Evolutionary conservation across 208 protist species (phyloP).

Genomic region (Crithidia acanthocephali): DNA sequence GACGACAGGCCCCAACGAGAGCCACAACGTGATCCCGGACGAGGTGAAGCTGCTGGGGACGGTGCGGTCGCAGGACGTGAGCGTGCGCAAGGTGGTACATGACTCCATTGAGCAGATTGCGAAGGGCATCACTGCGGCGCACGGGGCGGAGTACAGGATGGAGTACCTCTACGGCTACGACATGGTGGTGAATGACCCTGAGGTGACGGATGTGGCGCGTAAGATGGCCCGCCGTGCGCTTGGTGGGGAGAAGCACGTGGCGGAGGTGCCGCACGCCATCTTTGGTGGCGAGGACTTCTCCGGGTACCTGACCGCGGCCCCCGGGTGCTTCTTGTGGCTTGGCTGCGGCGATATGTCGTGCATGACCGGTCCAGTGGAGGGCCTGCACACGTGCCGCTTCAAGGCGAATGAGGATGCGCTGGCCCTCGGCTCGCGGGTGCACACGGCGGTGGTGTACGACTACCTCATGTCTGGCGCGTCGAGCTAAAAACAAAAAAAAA

Average conservation of each 20-base stretch:
- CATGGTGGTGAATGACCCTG: conserved; percentile 56
- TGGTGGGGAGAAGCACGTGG: conserved; percentile 20
- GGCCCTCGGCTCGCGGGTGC: conserved; percentile 38
- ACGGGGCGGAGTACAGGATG: conserved; percentile 44
- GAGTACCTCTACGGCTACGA: conserved; percentile 48
- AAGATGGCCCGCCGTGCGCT: conserved; percentile 39
- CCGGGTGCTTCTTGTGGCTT: conserved; percentile 43
- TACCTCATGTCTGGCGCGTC: background rate
- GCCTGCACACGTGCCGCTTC: conserved; percentile 43
- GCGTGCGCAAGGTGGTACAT: conserved; percentile 35
- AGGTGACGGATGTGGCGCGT: conserved; percentile 42
- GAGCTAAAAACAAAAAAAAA: no score
- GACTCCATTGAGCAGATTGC: conserved; percentile 50
- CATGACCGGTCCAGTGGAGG: conserved; percentile 23
- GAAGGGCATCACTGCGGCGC: conserved; percentile 46
- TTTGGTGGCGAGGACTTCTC: conserved; percentile 62
- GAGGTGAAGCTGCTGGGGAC: conserved; percentile 58
- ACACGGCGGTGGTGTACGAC: conserved; percentile 45
- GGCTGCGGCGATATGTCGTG: conserved; percentile 23
- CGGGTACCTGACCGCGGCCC: conserved; percentile 33
- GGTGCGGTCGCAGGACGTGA: conserved; percentile 49
- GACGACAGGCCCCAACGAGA: conserved; percentile 47
- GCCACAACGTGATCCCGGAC: conserved; percentile 76
- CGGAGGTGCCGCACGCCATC: conserved; percentile 7
- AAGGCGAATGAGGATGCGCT: conserved; percentile 44